Evolutionary conservation across 2,329 filamentous ascomycete genomes (phyloP), one percentile per base, ranked within the genome.

Genomic region (Fusarium compactum): DNA sequence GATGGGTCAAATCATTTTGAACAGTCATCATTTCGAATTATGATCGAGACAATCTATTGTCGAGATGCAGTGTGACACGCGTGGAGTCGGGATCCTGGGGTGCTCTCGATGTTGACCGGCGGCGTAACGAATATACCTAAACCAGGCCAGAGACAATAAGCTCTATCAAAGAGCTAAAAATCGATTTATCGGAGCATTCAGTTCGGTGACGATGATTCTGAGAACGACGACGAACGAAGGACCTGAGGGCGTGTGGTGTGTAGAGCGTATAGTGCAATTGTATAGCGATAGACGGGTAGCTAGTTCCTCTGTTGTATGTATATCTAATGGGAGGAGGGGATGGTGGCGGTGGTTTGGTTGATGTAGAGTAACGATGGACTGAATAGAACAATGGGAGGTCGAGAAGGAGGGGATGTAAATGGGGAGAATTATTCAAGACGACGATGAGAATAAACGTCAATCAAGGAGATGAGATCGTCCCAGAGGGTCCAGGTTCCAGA

Each of bases 1-100:
- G 89, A 76, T 90, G 89, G 81, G 91, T 87, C 76, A 90, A 83
- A 77, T 95, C 93, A 80, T 90, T 90, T 78, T 89, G 86, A 81
- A 93, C 89, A 47, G 92, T 93, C 93, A 97, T 97, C 74, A 77
- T 90, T 75, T 67, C 53, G 50, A 57, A 54, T 63, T 70, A 53
- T 73, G 54, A 56, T 68, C 44, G 53, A 67, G 63, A 53, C 34
- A 61, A 55, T 72, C 59, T 62, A 65, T 53, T 62, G 60, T 73
- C 67, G 54, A 71, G 62, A 65, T 54, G 58, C 46, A 69, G 50
- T 63, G 57, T 68, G 58, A 61, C 53, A 71, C 61, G 58, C 62
- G 62, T 61, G 52, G 66, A 74, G 59, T 67, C 59, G 51, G 58
- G 62, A 47, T 69, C 65, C 74, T 75, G 52, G 51, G 57, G 47